Base-by-base conservation (phyloP, 805 yeast species). In the Peterozyma xylosa region DNA sequence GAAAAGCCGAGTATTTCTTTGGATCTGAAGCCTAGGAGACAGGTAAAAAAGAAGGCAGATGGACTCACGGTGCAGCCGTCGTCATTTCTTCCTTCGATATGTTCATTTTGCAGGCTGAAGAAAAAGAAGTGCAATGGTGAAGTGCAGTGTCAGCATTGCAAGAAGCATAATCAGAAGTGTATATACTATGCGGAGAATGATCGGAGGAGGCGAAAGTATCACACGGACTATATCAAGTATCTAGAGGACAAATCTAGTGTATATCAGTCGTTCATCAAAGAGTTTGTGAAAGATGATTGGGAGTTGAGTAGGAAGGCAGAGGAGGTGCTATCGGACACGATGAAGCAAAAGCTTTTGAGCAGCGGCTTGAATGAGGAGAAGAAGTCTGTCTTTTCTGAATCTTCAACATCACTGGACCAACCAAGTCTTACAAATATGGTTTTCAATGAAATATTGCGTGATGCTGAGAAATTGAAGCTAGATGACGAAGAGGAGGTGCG, bases 181-280 rank as follows among this genome's bases (percentile, higher is more conserved):
- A 38, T 51, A 2, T 54, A 57, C 43, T 51, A 47, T 16, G 47
- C 52, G 1, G 56, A 50, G 9, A 46, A 42, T 34, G 67, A 62
- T 41, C 45, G 63, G 39, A 47, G 67, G 44, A 45, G 66, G 34
- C 39, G 67, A 15, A 62, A 62, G 41, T 62, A 60, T 43, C 60
- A 60, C 43, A 57, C 64, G 1, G 63, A 59, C 42, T 62, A 62
- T 36, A 55, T 60, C 2, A 55, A 52, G 27, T 53, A 55, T 30
- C 50, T 62, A 13, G 63, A 58, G 27, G 48, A 50, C 7, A 56
- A 55, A 40, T 47, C 59, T 0, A 38, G 39, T 0, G 50, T 42
- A 5, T 46, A 60, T 29, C 55, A 53, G 16, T 33, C 39, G 9
- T 60, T 51, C 45, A 55, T 62, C 11, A 38, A 32, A 18, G 52